Evolutionary conservation across 345 rosid species (phyloP).

Genomic region (Eutrema heterophyllum): DNA sequence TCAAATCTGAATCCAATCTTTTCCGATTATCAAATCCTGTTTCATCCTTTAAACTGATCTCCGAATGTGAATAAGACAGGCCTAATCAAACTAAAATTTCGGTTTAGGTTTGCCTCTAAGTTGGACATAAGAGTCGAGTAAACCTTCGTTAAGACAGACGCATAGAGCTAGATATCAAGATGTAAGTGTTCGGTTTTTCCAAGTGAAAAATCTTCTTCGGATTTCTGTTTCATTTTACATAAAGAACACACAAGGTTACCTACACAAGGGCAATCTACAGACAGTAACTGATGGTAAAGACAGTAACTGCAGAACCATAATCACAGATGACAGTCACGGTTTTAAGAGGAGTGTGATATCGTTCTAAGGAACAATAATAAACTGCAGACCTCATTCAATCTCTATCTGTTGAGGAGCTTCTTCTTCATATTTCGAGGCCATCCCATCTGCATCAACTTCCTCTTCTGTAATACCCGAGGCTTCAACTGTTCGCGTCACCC

Average conservation of each 20-base stretch:
- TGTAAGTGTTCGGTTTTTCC: no score
- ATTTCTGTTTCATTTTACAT: background rate
- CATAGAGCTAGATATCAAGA: background rate
- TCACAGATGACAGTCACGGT: no score
- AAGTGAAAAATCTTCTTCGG: background rate
- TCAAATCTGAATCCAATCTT: no score
- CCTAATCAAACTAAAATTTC: background rate
- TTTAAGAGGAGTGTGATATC: background rate
- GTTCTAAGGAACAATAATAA: background rate
- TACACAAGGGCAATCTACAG: background rate
- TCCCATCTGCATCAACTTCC: conserved; percentile 24
- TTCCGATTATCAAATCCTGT: no score
- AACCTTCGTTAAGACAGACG: background rate
- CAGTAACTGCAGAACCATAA: background rate
- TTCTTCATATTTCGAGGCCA: background rate
- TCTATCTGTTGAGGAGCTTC: conserved; percentile 36
- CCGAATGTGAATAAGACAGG: background rate
- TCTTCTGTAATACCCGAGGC: conserved; percentile 31
- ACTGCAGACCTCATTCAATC: conserved; percentile 20
- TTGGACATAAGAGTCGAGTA: background rate
- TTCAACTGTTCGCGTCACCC: conserved; percentile 35
- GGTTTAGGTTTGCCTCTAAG: background rate
- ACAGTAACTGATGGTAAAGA: background rate
- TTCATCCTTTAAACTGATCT: no score
- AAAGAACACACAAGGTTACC: background rate